Evolutionary conservation across 768 basidiomycete genomes (phyloP).

Genomic region (Xerocomellus chrysenteron): DNA sequence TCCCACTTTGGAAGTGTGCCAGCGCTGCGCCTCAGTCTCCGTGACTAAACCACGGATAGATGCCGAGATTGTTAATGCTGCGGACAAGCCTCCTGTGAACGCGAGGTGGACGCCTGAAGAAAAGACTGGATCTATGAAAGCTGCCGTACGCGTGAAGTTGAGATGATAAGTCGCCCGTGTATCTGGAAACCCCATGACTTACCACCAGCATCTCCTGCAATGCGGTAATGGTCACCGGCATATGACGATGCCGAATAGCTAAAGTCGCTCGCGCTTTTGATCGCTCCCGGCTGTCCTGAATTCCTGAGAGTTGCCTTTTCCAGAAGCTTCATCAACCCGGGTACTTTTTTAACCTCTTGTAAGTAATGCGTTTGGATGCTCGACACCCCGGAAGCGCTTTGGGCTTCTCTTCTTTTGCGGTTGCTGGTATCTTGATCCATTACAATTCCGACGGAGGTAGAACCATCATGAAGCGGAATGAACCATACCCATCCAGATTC

Average conservation of each 20-base stretch:
- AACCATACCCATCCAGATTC: constrained; percentile 61
- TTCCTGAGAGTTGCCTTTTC: too few relatives aligned
- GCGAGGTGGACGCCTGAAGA: constrained; percentile 12
- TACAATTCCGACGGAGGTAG: constrained; percentile 54
- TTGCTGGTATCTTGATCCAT: constrained; percentile 39
- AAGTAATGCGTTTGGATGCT: constrained; percentile 5
- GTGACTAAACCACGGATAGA: constrained; percentile 7
- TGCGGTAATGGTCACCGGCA: constrained; percentile 51
- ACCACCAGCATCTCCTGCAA: constrained; percentile 51
- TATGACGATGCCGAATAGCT: constrained; percentile 58
- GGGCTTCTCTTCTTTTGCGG: constrained; percentile 17
- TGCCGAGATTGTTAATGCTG: constrained; percentile 9
- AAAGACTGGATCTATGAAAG: constrained; percentile 15
- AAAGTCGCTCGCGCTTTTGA: constrained; percentile 48
- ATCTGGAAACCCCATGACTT: too few relatives aligned
- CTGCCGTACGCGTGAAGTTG: not conserved
- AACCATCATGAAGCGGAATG: constrained; percentile 49
- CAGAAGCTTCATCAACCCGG: too few relatives aligned
- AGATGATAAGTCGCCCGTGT: too few relatives aligned
- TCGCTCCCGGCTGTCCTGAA: not conserved
- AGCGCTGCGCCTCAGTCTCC: constrained; percentile 7
- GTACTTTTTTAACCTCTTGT: constrained; percentile 1
- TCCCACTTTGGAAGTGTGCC: constrained; percentile 13
- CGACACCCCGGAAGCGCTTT: too few relatives aligned
- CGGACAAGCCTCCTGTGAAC: constrained; percentile 8